phyloP scores from a whole-genome alignment of 2,329 filamentous ascomycete genomes.

The Samsoniella hepiali region DNA sequence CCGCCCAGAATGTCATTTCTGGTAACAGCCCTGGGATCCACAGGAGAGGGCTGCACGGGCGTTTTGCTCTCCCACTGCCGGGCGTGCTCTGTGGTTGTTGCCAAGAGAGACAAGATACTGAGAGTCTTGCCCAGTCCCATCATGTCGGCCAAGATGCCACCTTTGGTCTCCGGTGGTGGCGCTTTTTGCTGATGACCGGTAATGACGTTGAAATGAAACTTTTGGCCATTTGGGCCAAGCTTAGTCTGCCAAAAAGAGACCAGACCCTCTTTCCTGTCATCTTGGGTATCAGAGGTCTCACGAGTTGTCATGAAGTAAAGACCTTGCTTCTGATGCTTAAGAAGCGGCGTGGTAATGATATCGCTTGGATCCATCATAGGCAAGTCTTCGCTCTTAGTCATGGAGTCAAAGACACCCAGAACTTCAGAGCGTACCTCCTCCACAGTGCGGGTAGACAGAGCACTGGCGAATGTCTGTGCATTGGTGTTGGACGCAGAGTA shows the following conservation, averaged over 20 bases:
- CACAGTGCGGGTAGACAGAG: constrained; percentile 56
- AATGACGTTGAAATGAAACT: constrained; percentile 77
- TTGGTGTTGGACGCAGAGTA: constrained; percentile 30
- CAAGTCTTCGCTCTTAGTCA: constrained; percentile 72
- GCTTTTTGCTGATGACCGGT: constrained; percentile 63
- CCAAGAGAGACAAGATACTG: constrained; percentile 76
- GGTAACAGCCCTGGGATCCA: constrained; percentile 37
- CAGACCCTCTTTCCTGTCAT: constrained; percentile 56
- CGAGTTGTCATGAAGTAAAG: constrained; percentile 80
- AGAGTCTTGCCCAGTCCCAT: constrained; percentile 88
- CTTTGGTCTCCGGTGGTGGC: constrained; percentile 63
- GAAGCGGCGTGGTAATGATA: constrained; percentile 63
- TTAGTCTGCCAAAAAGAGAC: constrained; percentile 76
- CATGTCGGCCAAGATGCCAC: constrained; percentile 78
- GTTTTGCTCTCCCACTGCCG: constrained; percentile 54
- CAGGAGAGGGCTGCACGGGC: constrained; percentile 48
- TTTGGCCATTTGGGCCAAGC: constrained; percentile 47
- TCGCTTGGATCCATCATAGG: constrained; percentile 66
- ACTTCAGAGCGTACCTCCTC: constrained; percentile 87
- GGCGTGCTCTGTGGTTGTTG: constrained; percentile 62
- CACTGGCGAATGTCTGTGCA: constrained; percentile 21
- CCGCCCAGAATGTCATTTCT: constrained; percentile 30
- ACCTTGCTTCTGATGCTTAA: constrained; percentile 87
- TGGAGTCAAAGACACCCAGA: constrained; percentile 80
- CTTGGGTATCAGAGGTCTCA: constrained; percentile 63